These are phyloP conservation scores for Calycina herbarum DNA, from an alignment of 2,329 filamentous ascomycete species.

Conservation along the genomic window DNA sequence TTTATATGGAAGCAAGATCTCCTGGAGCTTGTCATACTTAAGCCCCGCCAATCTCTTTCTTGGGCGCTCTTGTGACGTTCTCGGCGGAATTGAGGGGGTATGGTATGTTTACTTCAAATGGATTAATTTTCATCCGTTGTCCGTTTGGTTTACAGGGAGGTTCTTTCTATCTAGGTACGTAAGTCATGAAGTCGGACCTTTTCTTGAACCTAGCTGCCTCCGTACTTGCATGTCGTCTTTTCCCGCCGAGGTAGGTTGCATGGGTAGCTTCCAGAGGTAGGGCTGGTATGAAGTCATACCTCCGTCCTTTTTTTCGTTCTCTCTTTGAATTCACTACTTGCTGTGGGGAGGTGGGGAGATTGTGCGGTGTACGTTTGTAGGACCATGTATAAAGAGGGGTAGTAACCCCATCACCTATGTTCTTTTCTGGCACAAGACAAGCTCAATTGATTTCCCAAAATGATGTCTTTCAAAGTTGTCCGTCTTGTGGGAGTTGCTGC, in stretches of 20 bases:
- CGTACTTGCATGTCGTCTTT: not conserved
- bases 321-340: not conserved
- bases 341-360: not conserved
- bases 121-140: not conserved
- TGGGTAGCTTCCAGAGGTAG: not conserved
- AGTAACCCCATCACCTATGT: not conserved
- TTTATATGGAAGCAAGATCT: not conserved
- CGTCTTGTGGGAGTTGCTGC: slow-evolving; percentile 15
- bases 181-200: not conserved
- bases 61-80: not conserved
- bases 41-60: not conserved
- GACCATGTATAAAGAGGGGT: slow-evolving; percentile 16
- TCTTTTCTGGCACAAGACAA: not conserved
- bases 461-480: slow-evolving; percentile 17
- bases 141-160: not conserved
- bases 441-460: slow-evolving; percentile 7
- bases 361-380: not conserved
- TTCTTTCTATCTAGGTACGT: not conserved
- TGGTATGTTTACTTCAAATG: not conserved
- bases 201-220: not conserved
- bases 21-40: not conserved
- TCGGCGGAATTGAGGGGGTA: not conserved
- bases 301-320: not conserved
- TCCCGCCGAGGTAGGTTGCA: not conserved
- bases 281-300: not conserved